A percentile compares a stretch with the other conserved stretches of the same genome.
These are phyloP conservation scores for Urtica urens DNA, from an alignment of 306 rosid genomes.

Conservation along the genomic window DNA sequence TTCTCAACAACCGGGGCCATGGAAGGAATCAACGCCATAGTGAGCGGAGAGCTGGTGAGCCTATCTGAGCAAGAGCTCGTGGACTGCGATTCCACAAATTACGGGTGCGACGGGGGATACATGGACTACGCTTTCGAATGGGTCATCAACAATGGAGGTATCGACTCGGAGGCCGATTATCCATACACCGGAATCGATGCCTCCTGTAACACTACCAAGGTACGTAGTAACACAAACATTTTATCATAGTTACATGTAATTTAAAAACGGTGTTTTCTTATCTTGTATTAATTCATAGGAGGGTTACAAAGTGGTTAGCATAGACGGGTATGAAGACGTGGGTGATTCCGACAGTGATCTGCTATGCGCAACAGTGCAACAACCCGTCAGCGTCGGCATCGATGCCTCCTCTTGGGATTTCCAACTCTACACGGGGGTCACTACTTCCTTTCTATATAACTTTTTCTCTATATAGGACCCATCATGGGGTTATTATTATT, in stretches of 20 bases:
- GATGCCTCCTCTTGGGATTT: slow-evolving; percentile 58
- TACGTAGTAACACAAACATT: slow-evolving; percentile 8
- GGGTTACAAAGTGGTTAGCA: slow-evolving; percentile 39
- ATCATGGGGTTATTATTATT: no score
- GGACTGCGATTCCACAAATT: slow-evolving; percentile 52
- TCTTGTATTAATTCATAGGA: no score
- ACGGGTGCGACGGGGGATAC: slow-evolving; percentile 64
- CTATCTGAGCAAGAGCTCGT: slow-evolving; percentile 77
- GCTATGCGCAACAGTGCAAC: slow-evolving; percentile 48
- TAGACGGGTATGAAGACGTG: slow-evolving; percentile 55
- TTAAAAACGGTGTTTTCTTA: no score
- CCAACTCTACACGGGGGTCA: slow-evolving; percentile 63
- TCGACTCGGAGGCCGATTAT: slow-evolving; percentile 51
- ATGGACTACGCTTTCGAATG: slow-evolving; percentile 86
- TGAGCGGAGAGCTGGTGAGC: slow-evolving; percentile 45
- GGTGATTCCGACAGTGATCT: slow-evolving; percentile 42
- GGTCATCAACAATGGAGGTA: slow-evolving; percentile 63
- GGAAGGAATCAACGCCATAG: slow-evolving; percentile 68
- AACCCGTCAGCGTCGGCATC: slow-evolving; percentile 60
- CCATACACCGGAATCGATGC: slow-evolving; percentile 44
- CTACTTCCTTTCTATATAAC: no score
- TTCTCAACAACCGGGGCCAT: slow-evolving; percentile 65
- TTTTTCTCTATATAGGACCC: no score
- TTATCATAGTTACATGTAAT: neutral
- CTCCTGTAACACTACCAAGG: slow-evolving; percentile 51